Conservation (phyloP, 768 basidiomycete species). For the Leccinum fibrillosum region DNA sequence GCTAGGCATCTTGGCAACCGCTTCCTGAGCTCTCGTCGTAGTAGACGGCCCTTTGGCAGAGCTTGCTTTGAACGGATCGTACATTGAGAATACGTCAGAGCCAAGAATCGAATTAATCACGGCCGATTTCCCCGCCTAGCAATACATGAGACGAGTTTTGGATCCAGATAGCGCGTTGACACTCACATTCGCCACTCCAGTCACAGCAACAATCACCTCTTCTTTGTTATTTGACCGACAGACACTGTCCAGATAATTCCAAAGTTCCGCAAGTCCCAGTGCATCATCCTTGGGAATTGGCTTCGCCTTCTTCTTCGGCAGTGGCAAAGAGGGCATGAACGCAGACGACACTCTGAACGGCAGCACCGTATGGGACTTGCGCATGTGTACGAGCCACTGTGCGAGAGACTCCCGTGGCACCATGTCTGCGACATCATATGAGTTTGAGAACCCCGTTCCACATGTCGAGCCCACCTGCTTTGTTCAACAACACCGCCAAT, state of each 20-base stretch:
- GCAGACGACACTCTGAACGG: constrained; percentile 72
- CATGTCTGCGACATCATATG: constrained; percentile 48
- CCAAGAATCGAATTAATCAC: constrained; percentile 75
- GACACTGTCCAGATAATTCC: constrained; percentile 45
- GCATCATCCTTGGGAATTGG: constrained; percentile 50
- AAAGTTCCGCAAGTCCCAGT: constrained; percentile 53
- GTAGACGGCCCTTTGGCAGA: constrained; percentile 57
- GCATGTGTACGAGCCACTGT: constrained; percentile 64
- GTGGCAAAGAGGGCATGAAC: constrained; percentile 48
- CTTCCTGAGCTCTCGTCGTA: constrained; percentile 70
- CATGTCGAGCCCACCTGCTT: constrained; percentile 62
- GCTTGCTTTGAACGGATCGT: constrained; percentile 42
- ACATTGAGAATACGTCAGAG: constrained; percentile 52
- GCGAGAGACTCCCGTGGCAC: constrained; percentile 74
- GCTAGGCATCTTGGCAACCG: constrained; percentile 46
- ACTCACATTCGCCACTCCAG: constrained; percentile 81
- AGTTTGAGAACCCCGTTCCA: neutral
- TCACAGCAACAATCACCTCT: constrained; percentile 66
- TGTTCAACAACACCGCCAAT: constrained; percentile 74
- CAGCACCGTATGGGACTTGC: constrained; percentile 57
- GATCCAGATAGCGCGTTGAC: neutral
- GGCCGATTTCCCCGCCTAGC: constrained; percentile 78
- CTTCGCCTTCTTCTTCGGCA: constrained; percentile 45
- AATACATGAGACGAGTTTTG: constrained; percentile 5
- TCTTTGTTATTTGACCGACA: constrained; percentile 46